Evolutionary conservation across 2,329 filamentous ascomycete genomes (phyloP).

Genomic region (Ilyonectria mors-panacis): DNA sequence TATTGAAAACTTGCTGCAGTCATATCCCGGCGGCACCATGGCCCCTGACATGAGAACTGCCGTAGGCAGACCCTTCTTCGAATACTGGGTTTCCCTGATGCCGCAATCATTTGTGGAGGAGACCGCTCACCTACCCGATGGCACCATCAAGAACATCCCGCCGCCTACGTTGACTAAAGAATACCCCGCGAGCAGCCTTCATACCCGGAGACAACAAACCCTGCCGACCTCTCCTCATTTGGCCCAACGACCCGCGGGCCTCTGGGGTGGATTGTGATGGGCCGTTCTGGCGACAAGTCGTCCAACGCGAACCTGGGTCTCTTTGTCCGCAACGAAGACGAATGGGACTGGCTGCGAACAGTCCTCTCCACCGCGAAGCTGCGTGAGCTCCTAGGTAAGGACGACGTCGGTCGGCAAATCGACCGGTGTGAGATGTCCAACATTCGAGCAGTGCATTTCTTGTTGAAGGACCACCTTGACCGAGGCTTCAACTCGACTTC

Average conservation of each 20-base stretch:
- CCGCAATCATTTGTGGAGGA: conserved; percentile 42
- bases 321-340: conserved; percentile 59
- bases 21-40: conserved; percentile 60
- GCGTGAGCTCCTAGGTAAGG: conserved; percentile 53
- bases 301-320: conserved; percentile 60
- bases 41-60: conserved; percentile 56
- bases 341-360: conserved; percentile 60
- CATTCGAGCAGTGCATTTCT: conserved; percentile 53
- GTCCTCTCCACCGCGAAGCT: conserved; percentile 58
- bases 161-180: conserved; percentile 21
- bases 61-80: conserved; percentile 48
- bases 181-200: conserved; percentile 37
- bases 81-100: conserved; percentile 46
- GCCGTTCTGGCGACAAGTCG: conserved; percentile 56
- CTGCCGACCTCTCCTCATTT: conserved; percentile 33
- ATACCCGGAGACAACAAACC: conserved; percentile 36
- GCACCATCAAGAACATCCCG: conserved; percentile 34
- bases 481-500: conserved; percentile 53
- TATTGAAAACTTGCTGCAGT: conserved; percentile 51
- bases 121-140: conserved; percentile 34
- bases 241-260: conserved; percentile 45
- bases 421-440: conserved; percentile 61
- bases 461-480: conserved; percentile 63
- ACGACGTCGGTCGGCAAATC: conserved; percentile 54
- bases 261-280: conserved; percentile 49